Evolutionary conservation across 108 stramenopile genomes (phyloP).

Genomic region (Stephanodiscus minutulus): DNA sequence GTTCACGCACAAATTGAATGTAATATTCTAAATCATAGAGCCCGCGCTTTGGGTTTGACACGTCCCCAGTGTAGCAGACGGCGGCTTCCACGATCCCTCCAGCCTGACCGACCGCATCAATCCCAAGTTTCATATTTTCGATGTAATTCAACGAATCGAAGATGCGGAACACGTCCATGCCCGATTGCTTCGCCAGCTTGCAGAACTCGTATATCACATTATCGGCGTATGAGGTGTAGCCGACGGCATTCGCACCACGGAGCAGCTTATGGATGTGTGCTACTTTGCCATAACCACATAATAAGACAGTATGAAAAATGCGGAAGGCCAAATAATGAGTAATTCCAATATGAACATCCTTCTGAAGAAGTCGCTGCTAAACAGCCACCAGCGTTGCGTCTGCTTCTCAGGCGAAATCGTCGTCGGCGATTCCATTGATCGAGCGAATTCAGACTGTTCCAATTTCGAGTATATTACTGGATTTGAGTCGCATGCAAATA

Average conservation of each 20-base stretch:
- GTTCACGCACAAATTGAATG: slow-evolving; percentile 80
- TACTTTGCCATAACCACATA: slow-evolving; percentile 26
- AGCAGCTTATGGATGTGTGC: slow-evolving; percentile 94
- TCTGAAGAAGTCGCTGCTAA: slow-evolving; percentile 15
- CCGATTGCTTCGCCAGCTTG: slow-evolving; percentile 84
- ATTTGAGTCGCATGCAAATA: background rate
- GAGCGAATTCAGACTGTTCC: slow-evolving; percentile 7
- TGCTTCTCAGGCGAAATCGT: background rate
- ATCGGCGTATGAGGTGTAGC: slow-evolving; percentile 97
- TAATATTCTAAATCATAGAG: slow-evolving; percentile 95
- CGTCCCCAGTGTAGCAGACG: slow-evolving; percentile 97
- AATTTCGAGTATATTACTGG: background rate
- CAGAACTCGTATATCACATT: slow-evolving; percentile 96
- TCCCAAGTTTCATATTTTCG: slow-evolving; percentile 96
- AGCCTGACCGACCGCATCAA: slow-evolving; percentile 94
- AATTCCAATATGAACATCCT: slow-evolving; percentile 28
- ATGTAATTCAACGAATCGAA: slow-evolving; percentile 98
- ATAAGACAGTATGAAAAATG: slow-evolving; percentile 24
- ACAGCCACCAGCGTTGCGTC: slow-evolving; percentile 28
- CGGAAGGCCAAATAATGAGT: slow-evolving; percentile 22
- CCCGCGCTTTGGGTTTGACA: slow-evolving; percentile 78
- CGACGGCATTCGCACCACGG: slow-evolving; percentile 97
- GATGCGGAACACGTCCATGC: slow-evolving; percentile 98
- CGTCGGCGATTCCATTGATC: background rate
- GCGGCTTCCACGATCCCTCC: slow-evolving; percentile 96